phyloP scores from a whole-genome alignment of 2,329 filamentous ascomycete genomes.

The Epichloe sibirici region DNA sequence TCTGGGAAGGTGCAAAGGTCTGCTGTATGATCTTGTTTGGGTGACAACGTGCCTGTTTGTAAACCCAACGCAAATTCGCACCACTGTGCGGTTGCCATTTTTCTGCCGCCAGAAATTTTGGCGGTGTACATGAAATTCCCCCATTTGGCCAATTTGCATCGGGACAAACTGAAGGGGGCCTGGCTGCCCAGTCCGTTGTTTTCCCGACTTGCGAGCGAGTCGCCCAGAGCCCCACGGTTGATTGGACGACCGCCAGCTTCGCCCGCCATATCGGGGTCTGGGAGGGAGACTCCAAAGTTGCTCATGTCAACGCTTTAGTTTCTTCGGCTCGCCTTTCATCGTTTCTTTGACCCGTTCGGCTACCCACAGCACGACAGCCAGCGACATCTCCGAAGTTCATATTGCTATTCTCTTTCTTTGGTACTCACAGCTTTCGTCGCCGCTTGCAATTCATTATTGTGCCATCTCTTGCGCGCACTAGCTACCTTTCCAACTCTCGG shows the following conservation, averaged over 20 bases:
- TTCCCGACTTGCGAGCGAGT: slow-evolving; percentile 7
- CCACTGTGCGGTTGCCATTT: slow-evolving; percentile 4
- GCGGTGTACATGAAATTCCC: slow-evolving; percentile 11
- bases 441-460: not conserved
- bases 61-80: not conserved
- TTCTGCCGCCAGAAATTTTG: slow-evolving; percentile 16
- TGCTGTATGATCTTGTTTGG: not conserved
- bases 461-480: not conserved
- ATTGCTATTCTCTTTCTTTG: slow-evolving; percentile 1
- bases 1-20: slow-evolving; percentile 5
- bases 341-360: slow-evolving; percentile 4
- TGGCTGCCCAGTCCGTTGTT: slow-evolving; percentile 8
- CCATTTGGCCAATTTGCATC: not conserved
- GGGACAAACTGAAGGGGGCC: not conserved
- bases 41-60: not conserved
- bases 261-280: not conserved
- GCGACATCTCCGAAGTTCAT: not conserved
- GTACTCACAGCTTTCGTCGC: not conserved
- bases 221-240: slow-evolving; percentile 19
- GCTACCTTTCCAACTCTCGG: not conserved
- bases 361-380: slow-evolving; percentile 1
- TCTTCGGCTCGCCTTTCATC: slow-evolving; percentile 9
- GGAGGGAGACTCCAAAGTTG: not conserved
- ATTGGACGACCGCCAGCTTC: slow-evolving; percentile 22
- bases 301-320: slow-evolving; percentile 4